phyloP scores from a whole-genome alignment of 1,284 basidiomycete genomes.

The Trichosporon ovoides region DNA sequence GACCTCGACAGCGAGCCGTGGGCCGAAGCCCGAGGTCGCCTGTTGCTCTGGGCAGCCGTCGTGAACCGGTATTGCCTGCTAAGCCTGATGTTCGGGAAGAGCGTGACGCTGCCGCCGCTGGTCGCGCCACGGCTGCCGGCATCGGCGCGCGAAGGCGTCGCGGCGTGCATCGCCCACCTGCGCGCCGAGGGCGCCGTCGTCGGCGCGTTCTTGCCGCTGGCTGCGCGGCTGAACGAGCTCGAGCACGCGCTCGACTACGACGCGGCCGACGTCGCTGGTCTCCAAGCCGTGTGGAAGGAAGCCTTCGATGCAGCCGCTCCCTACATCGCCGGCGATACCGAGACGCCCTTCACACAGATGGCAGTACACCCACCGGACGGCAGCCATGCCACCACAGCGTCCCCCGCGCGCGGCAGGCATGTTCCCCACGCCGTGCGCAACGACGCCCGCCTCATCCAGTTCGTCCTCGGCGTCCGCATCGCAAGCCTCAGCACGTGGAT shows the following conservation, averaged over 20 bases:
- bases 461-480: constrained; percentile 11
- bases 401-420: too few species aligned
- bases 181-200: constrained; percentile 11
- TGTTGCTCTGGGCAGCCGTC: constrained; percentile 20
- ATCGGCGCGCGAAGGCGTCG: constrained; percentile 10
- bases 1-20: constrained; percentile 13
- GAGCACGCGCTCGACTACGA: constrained; percentile 6
- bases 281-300: constrained; percentile 4
- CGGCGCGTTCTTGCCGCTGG: constrained; percentile 10
- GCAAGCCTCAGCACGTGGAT: constrained; percentile 14
- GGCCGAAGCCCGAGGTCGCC: constrained; percentile 12
- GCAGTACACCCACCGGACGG: too few species aligned
- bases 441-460: constrained; percentile 14
- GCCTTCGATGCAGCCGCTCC: not conserved
- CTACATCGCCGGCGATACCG: not conserved
- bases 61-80: constrained; percentile 16
- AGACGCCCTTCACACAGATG: too few species aligned
- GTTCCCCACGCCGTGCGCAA: not conserved
- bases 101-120: not conserved
- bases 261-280: not conserved
- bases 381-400: too few species aligned
- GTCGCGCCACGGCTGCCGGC: constrained; percentile 12
- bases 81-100: constrained; percentile 10
- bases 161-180: constrained; percentile 14
- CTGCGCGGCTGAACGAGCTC: not conserved